A percentile compares a stretch with the other conserved stretches of the same genome.
Conservation (phyloP, 176 grass and related monocot species). For the Tillandsia fasciculata region DNA sequence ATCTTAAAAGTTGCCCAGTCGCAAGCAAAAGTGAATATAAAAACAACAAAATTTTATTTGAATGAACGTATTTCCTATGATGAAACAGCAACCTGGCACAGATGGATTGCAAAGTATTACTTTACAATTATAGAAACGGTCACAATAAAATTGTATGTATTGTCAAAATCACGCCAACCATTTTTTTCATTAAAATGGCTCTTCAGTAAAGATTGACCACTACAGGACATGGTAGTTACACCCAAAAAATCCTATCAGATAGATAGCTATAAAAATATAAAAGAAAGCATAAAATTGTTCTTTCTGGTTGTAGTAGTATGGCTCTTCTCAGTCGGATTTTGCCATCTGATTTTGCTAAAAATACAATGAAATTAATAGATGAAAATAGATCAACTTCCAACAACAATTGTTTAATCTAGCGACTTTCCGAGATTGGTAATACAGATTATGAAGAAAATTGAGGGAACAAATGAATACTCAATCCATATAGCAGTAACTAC, state of each 20-base stretch:
- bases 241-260: neutral
- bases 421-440: no score
- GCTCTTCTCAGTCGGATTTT: no score
- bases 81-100: neutral
- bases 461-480: neutral
- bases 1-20: neutral
- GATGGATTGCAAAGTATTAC: neutral
- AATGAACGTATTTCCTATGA: neutral
- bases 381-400: no score
- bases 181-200: neutral
- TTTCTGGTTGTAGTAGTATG: no score
- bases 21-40: neutral
- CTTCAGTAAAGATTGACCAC: neutral
- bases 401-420: no score
- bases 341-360: no score
- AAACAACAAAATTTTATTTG: neutral
- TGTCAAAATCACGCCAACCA: no score
- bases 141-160: neutral
- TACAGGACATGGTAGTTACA: neutral
- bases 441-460: neutral
- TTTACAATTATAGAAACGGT: neutral
- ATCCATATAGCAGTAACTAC: neutral
- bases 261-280: neutral
- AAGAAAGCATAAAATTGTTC: neutral
- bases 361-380: no score